Conservation (phyloP, 1,284 basidiomycete genomes). For the Fomitopsis palustris region DNA sequence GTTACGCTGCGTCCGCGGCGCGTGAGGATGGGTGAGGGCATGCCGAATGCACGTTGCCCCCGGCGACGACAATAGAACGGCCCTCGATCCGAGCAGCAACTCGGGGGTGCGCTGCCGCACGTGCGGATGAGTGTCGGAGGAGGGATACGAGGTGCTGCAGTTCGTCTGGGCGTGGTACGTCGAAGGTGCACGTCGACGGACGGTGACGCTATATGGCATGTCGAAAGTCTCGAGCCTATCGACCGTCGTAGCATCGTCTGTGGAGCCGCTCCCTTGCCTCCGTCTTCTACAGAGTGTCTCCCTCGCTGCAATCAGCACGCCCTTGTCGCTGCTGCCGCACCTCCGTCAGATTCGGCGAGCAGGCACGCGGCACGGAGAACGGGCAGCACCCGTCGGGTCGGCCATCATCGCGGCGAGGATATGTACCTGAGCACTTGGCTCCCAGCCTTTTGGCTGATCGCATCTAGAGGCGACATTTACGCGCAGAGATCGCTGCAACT, state of each 20-base stretch:
- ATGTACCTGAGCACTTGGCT: neutral
- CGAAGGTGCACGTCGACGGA: neutral
- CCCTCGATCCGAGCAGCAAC: neutral
- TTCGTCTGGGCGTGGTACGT: neutral
- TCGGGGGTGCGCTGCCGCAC: neutral
- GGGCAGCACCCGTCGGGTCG: too few species aligned
- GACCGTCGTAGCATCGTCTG: neutral
- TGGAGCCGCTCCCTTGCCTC: neutral
- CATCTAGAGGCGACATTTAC: too few species aligned
- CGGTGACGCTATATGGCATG: neutral
- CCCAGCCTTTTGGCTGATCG: neutral
- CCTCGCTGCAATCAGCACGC: too few species aligned
- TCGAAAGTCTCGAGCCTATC: too few species aligned
- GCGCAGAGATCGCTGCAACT: too few species aligned
- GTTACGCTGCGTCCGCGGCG: neutral
- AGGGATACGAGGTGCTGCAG: neutral
- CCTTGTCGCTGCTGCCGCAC: too few species aligned
- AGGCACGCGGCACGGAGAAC: too few species aligned
- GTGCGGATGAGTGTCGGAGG: neutral
- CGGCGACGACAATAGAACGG: neutral
- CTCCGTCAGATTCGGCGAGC: too few species aligned
- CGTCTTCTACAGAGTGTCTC: neutral
- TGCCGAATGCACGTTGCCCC: neutral
- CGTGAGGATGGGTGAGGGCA: neutral
- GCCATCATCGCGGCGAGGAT: too few species aligned